These are phyloP conservation scores for Yarrowia osloensis DNA, from an alignment of 805 yeast species.

Conservation along the genomic window DNA sequence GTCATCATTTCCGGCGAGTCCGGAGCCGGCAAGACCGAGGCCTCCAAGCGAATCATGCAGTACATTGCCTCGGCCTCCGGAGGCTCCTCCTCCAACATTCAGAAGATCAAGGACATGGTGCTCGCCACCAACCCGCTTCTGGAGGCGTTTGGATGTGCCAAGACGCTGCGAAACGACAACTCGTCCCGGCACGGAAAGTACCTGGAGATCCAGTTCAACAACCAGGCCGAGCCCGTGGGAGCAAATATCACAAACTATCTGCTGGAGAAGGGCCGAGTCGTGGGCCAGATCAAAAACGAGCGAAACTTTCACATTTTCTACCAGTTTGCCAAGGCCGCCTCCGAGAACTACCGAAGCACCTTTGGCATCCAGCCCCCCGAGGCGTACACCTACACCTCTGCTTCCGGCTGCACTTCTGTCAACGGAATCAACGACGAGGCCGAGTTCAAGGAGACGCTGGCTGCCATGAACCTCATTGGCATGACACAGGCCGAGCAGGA, in stretches of 20 bases:
- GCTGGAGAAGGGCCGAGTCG: constrained; percentile 93
- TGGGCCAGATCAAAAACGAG: constrained; percentile 88
- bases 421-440: constrained; percentile 79
- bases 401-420: constrained; percentile 81
- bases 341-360: constrained; percentile 75
- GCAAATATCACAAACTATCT: constrained; percentile 95
- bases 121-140: constrained; percentile 92
- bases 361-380: constrained; percentile 95
- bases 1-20: constrained; percentile 97
- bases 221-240: constrained; percentile 82
- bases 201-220: constrained; percentile 84
- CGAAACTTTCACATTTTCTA: constrained; percentile 97
- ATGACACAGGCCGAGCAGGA: constrained; percentile 82
- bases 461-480: constrained; percentile 89
- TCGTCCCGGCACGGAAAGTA: constrained; percentile 93
- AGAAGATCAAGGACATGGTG: constrained; percentile 93
- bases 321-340: constrained; percentile 90
- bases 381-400: constrained; percentile 83
- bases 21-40: constrained; percentile 98
- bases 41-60: constrained; percentile 97
- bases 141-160: constrained; percentile 93
- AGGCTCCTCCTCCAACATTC: constrained; percentile 62
- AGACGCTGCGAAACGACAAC: constrained; percentile 84
- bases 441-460: constrained; percentile 78
- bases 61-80: constrained; percentile 87